phyloP scores from a whole-genome alignment of 2,329 filamentous ascomycete genomes.

The Didymella lethalis region DNA sequence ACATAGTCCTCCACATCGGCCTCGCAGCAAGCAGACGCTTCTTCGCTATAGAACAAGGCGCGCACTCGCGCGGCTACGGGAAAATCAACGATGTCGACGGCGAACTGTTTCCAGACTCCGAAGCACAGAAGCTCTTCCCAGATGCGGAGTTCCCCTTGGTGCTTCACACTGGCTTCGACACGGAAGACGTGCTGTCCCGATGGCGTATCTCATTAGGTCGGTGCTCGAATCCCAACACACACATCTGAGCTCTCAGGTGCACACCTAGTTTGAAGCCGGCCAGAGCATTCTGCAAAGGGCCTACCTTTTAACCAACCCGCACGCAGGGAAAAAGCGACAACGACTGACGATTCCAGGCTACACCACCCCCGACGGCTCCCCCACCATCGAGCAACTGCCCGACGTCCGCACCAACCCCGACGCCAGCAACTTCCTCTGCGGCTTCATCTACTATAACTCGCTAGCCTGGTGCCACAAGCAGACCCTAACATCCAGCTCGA shows the following conservation, averaged over 20 bases:
- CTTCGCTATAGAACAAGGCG: conserved; percentile 48
- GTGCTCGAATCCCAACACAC: not conserved
- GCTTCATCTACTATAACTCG: conserved; percentile 49
- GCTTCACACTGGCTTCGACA: conserved; percentile 45
- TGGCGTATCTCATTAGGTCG: conserved; percentile 31
- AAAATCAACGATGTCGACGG: conserved; percentile 47
- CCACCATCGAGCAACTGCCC: conserved; percentile 7
- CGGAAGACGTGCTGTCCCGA: conserved; percentile 39
- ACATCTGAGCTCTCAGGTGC: not conserved
- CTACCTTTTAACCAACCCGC: no score
- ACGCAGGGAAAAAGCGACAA: not conserved
- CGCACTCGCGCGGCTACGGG: conserved; percentile 42
- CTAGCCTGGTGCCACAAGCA: conserved; percentile 39
- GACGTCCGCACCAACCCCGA: conserved; percentile 44
- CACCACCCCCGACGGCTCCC: conserved; percentile 2
- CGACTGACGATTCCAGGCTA: conserved; percentile 17
- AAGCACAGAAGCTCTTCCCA: conserved; percentile 19
- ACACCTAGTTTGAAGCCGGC: no score
- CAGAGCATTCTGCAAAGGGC: no score
- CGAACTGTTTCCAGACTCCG: conserved; percentile 32
- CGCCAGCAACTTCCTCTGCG: conserved; percentile 49
- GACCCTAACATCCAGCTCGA: not conserved
- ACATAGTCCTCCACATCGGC: conserved; percentile 51
- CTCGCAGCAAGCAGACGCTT: conserved; percentile 47
- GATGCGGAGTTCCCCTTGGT: conserved; percentile 24